These are phyloP conservation scores for Penicillium ucsense DNA, from an alignment of 495 filamentous ascomycete genomes.

Conservation along the genomic window DNA sequence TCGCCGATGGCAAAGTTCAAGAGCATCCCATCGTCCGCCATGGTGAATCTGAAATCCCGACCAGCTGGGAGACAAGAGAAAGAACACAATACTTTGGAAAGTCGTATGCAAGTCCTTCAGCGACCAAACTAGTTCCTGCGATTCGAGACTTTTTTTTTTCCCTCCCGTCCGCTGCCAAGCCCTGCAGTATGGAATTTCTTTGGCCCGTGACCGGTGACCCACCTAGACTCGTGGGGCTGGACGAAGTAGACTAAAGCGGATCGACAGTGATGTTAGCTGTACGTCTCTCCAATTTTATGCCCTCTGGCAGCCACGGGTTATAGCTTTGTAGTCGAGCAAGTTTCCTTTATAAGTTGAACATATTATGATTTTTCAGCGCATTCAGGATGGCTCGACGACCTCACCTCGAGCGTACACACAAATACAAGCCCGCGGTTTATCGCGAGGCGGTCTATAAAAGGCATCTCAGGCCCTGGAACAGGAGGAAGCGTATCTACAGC, in stretches of 20 bases:
- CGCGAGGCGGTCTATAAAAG: too few species aligned
- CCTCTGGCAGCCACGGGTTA: too few species aligned
- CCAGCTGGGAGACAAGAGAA: background rate
- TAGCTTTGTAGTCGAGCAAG: too few species aligned
- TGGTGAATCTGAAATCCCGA: constrained; percentile 23
- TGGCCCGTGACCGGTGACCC: background rate
- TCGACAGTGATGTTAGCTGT: too few species aligned
- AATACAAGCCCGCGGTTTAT: too few species aligned
- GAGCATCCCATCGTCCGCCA: constrained; percentile 93
- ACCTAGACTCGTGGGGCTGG: too few species aligned
- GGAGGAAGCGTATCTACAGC: background rate
- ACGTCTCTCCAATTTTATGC: too few species aligned
- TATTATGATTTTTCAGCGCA: too few species aligned
- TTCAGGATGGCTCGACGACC: too few species aligned
- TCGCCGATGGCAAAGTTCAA: constrained; percentile 79
- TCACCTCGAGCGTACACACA: too few species aligned
- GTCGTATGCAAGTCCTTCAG: background rate
- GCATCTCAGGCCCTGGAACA: background rate
- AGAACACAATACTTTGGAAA: background rate
- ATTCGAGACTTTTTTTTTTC: constrained; percentile 25
- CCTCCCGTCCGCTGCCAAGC: constrained; percentile 14
- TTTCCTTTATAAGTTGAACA: too few species aligned
- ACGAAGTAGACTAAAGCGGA: background rate
- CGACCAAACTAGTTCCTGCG: constrained; percentile 5
- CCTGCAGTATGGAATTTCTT: constrained; percentile 23